Evolutionary conservation across 78 protist genomes (phyloP).

Genomic region (Protostelium mycophagum): DNA sequence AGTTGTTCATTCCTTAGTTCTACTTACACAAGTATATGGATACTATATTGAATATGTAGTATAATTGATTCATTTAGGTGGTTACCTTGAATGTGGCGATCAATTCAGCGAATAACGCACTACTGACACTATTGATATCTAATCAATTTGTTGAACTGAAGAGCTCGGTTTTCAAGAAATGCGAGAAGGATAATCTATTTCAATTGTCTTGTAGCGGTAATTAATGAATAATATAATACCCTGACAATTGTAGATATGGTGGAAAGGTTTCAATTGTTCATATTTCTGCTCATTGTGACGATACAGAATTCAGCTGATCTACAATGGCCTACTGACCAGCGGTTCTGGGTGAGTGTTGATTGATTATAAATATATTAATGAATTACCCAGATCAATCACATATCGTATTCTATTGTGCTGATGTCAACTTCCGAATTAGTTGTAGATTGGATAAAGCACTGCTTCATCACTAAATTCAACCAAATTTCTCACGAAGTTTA

Average conservation of each 20-base stretch:
- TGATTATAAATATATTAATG: not conserved
- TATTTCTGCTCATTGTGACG: slow-evolving; percentile 34
- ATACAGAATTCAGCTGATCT: slow-evolving; percentile 48
- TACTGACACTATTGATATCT: slow-evolving; percentile 80
- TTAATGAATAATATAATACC: not conserved
- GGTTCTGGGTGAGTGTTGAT: not conserved
- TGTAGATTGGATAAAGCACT: slow-evolving; percentile 85
- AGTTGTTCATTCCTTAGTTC: slow-evolving; percentile 35
- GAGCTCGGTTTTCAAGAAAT: slow-evolving; percentile 80
- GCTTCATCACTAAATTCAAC: slow-evolving; percentile 85
- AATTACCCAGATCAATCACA: not conserved
- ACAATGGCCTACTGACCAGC: slow-evolving; percentile 17
- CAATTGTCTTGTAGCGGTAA: slow-evolving; percentile 67
- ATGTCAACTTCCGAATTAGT: slow-evolving; percentile 52
- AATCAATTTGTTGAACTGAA: slow-evolving; percentile 86
- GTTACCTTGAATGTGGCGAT: slow-evolving; percentile 84
- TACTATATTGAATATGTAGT: not conserved
- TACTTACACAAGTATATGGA: slow-evolving; percentile 25
- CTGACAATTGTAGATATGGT: slow-evolving; percentile 50
- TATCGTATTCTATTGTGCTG: not conserved
- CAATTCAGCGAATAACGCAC: slow-evolving; percentile 71
- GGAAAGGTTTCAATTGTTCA: slow-evolving; percentile 71
- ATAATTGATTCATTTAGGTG: not conserved
- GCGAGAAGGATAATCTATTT: slow-evolving; percentile 50
- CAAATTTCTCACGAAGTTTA: slow-evolving; percentile 29